Percentiles rank a stretch among this genome's conserved stretches.
phyloP scores from a whole-genome alignment of 306 rosid species.

The Rubus idaeus region DNA sequence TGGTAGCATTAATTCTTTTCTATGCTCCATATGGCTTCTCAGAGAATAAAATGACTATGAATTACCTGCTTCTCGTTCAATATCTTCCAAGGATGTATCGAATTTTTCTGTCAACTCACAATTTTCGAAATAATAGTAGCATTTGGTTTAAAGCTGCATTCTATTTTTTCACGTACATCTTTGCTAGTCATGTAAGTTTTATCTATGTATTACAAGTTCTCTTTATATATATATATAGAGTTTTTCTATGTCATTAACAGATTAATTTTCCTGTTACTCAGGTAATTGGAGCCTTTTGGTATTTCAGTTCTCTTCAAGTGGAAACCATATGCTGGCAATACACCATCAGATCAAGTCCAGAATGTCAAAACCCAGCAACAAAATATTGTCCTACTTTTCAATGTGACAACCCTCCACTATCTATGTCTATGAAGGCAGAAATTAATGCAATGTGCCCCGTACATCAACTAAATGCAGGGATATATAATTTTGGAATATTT shows the following conservation, averaged over 20 bases:
- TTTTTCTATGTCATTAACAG: too few species aligned
- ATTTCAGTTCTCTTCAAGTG: neutral
- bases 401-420: neutral
- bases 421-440: neutral
- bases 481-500: too few species aligned
- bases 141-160: conserved; percentile 22
- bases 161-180: conserved; percentile 17
- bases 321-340: conserved; percentile 1
- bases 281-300: conserved; percentile 7
- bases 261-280: neutral
- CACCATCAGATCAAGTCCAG: neutral
- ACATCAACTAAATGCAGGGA: too few species aligned
- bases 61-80: conserved; percentile 14
- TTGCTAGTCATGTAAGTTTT: conserved; percentile 30
- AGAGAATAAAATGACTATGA: neutral
- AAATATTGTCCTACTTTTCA: too few species aligned
- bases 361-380: too few species aligned
- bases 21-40: too few species aligned
- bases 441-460: too few species aligned
- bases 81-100: conserved; percentile 29
- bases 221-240: too few species aligned
- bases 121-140: neutral
- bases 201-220: too few species aligned
- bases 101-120: conserved; percentile 2
- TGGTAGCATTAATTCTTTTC: too few species aligned